Percentiles rank a stretch among this genome's conserved stretches.
These are phyloP conservation scores for Ichthyophthirius multifiliis DNA, from an alignment of 169 alveolate species.

Conservation along the genomic window DNA sequence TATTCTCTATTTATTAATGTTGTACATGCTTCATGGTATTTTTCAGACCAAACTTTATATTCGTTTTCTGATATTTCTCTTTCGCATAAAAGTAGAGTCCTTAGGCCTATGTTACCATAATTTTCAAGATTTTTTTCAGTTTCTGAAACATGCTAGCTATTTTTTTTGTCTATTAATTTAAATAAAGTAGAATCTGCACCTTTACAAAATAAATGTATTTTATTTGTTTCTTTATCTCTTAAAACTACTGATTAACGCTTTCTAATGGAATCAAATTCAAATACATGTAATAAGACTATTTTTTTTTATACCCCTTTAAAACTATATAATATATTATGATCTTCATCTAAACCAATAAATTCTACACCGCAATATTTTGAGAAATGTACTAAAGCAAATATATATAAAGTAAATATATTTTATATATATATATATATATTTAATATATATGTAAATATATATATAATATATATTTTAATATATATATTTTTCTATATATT, in stretches of 20 bases:
- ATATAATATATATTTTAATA: too few relatives aligned
- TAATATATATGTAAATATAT: too few relatives aligned
- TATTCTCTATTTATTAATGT: constrained; percentile 57
- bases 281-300: constrained; percentile 85
- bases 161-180: constrained; percentile 28
- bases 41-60: constrained; percentile 40
- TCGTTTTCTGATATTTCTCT: constrained; percentile 41
- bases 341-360: constrained; percentile 52
- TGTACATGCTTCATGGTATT: constrained; percentile 73
- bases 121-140: constrained; percentile 75
- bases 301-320: constrained; percentile 21
- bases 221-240: constrained; percentile 53
- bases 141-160: not conserved
- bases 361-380: constrained; percentile 73
- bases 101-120: constrained; percentile 50
- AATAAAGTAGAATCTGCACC: constrained; percentile 83
- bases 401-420: constrained; percentile 80
- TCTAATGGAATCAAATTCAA: constrained; percentile 91
- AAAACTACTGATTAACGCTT: constrained; percentile 94
- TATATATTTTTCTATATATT: too few relatives aligned
- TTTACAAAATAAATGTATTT: constrained; percentile 65
- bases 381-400: constrained; percentile 72
- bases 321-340: constrained; percentile 16
- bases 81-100: constrained; percentile 51
- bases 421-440: too few relatives aligned